Evolutionary conservation across 1,139 yeast species (phyloP).

Genomic region (Arxiozyma heterogenica): DNA sequence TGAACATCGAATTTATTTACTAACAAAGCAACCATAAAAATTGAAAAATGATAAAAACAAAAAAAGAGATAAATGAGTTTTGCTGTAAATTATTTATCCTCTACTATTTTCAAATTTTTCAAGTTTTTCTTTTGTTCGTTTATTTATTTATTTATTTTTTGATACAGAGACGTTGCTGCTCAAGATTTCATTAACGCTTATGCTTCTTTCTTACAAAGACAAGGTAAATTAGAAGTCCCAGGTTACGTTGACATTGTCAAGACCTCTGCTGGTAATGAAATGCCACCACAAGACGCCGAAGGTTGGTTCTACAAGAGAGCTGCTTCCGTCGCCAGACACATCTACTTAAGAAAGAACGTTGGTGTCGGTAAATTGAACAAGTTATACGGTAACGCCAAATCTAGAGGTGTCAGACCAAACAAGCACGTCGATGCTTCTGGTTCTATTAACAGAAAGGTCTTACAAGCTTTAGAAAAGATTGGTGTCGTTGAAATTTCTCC

Average conservation of each 20-base stretch:
- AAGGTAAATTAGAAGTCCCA: conserved; percentile 99
- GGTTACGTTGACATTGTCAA: conserved; percentile 99
- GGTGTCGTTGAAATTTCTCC: conserved; percentile 95
- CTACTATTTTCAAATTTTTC: not conserved
- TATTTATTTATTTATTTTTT: conserved; percentile 6
- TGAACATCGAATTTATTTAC: conserved; percentile 10
- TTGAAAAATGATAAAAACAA: too few species aligned
- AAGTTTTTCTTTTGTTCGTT: not conserved
- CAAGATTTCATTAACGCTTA: conserved; percentile 99
- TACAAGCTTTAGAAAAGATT: conserved; percentile 96
- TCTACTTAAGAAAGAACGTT: conserved; percentile 98
- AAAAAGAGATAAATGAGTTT: not conserved
- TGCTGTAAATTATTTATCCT: too few species aligned
- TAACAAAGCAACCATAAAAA: conserved; percentile 10
- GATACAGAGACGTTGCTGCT: conserved; percentile 96
- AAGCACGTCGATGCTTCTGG: conserved; percentile 99
- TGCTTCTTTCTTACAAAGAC: conserved; percentile 99
- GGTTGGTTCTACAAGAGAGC: conserved; percentile 99
- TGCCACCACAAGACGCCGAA: conserved; percentile 99
- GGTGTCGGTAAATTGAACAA: conserved; percentile 99
- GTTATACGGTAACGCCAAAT: conserved; percentile 97
- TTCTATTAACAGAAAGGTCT: conserved; percentile 96
- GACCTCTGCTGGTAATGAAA: conserved; percentile 98
- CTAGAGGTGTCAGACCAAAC: conserved; percentile 99
- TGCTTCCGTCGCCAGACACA: conserved; percentile 99